These are phyloP conservation scores for Antitrichia curtipendula DNA, from an alignment of 225 moss, liverwort and hornwort species.

Conservation along the genomic window DNA sequence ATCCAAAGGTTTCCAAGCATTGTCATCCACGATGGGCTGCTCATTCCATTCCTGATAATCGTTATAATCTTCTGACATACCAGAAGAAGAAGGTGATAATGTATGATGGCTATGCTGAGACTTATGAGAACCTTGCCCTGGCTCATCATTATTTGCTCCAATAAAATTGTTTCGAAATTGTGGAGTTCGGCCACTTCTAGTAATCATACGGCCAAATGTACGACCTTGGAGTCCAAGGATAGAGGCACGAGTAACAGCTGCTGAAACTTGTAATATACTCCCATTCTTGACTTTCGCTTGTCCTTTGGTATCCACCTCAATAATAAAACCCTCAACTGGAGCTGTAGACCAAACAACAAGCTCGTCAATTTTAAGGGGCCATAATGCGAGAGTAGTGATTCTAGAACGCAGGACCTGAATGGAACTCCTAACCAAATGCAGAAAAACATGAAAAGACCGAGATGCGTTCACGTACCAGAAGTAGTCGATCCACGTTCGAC, in stretches of 20 bases:
- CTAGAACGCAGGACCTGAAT: neutral
- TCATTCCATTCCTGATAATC: slow-evolving; percentile 18
- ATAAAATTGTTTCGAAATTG: slow-evolving; percentile 59
- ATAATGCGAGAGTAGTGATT: neutral
- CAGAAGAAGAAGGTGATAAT: slow-evolving; percentile 33
- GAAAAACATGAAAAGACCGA: neutral
- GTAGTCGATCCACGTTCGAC: slow-evolving; percentile 43
- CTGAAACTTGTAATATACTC: slow-evolving; percentile 22
- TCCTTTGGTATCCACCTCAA: slow-evolving; percentile 67
- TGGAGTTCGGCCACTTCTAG: slow-evolving; percentile 42
- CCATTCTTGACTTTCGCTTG: slow-evolving; percentile 48
- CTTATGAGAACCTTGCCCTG: neutral
- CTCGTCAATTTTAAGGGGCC: neutral
- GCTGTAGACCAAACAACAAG: slow-evolving; percentile 19
- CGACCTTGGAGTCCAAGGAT: slow-evolving; percentile 78
- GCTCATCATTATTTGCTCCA: slow-evolving; percentile 7
- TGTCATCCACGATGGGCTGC: slow-evolving; percentile 22
- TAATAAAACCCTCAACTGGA: slow-evolving; percentile 68
- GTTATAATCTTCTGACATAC: slow-evolving; percentile 9
- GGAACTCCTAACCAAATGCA: neutral
- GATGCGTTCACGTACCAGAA: slow-evolving; percentile 20
- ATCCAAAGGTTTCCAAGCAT: slow-evolving; percentile 45
- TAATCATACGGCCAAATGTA: slow-evolving; percentile 23
- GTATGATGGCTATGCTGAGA: slow-evolving; percentile 13
- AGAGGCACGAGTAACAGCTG: slow-evolving; percentile 47